Evolutionary conservation across 192 early-diverging fungal genomes (phyloP).

Genomic region (Coemansia sp.): DNA sequence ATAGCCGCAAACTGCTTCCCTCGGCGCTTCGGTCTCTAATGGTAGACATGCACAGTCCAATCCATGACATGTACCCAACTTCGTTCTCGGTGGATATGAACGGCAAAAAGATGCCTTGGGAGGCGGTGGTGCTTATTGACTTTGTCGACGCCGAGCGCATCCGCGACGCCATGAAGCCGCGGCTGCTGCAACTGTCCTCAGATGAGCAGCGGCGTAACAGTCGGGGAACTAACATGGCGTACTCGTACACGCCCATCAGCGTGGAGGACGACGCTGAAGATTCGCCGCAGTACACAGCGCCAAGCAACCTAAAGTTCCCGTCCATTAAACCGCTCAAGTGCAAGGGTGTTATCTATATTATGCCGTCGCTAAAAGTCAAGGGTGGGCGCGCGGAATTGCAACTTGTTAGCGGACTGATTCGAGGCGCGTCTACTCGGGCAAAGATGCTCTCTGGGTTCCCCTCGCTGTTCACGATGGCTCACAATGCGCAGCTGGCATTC

Average conservation of each 20-base stretch:
- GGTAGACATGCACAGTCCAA: conserved; percentile 79
- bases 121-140: conserved; percentile 96
- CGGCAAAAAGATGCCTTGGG: conserved; percentile 98
- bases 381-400: conserved; percentile 15
- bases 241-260: conserved; percentile 53
- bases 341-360: conserved; percentile 56
- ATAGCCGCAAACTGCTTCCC: conserved; percentile 83
- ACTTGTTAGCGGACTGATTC: conserved; percentile 62
- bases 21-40: conserved; percentile 79
- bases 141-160: conserved; percentile 95
- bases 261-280: conserved; percentile 42
- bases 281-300: conserved; percentile 55
- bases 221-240: conserved; percentile 64
- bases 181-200: conserved; percentile 60
- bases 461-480: conserved; percentile 75
- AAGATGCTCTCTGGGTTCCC: conserved; percentile 84
- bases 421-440: conserved; percentile 64
- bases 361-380: conserved; percentile 59
- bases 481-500: conserved; percentile 66
- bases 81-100: conserved; percentile 94
- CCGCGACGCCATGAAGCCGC: conserved; percentile 72
- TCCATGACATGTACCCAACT: conserved; percentile 93
- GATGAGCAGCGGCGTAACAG: conserved; percentile 62
- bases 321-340: conserved; percentile 61
- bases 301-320: conserved; percentile 67